Evolutionary conservation across 768 basidiomycete genomes (phyloP).

Genomic region (Podaxis mareebaensis): DNA sequence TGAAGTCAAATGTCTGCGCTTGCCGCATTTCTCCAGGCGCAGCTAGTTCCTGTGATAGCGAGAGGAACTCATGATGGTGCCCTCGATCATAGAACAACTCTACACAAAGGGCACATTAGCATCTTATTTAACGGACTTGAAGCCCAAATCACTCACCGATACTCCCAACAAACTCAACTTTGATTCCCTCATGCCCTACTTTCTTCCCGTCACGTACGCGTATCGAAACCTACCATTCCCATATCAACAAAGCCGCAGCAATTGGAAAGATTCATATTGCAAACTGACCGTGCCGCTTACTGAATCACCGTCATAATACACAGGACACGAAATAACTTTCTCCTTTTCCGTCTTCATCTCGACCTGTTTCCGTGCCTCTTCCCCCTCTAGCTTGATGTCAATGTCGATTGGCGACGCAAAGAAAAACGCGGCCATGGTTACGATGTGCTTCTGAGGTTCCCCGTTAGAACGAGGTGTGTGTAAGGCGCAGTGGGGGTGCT

Average conservation of each 20-base stretch:
- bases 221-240: constrained; percentile 64
- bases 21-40: constrained; percentile 97
- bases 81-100: constrained; percentile 97
- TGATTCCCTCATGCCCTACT: constrained; percentile 92
- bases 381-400: constrained; percentile 84
- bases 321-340: constrained; percentile 78
- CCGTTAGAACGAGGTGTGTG: neutral
- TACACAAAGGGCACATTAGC: constrained; percentile 25
- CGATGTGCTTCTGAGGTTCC: neutral
- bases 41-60: constrained; percentile 91
- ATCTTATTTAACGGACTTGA: neutral
- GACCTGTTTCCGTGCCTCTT: constrained; percentile 85
- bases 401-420: constrained; percentile 91
- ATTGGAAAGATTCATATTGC: neutral
- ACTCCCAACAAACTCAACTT: constrained; percentile 95
- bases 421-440: constrained; percentile 83
- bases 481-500: neutral
- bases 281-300: constrained; percentile 73
- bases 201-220: constrained; percentile 95
- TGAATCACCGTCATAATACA: constrained; percentile 97
- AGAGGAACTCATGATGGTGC: constrained; percentile 97
- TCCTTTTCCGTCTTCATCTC: constrained; percentile 93
- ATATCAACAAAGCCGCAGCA: neutral
- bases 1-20: constrained; percentile 94
- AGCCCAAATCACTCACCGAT: constrained; percentile 62